Evolutionary conservation across 352 stramenopile species (phyloP), one percentile per base, ranked within the genome.

Genomic region (Pythium folliculosum): DNA sequence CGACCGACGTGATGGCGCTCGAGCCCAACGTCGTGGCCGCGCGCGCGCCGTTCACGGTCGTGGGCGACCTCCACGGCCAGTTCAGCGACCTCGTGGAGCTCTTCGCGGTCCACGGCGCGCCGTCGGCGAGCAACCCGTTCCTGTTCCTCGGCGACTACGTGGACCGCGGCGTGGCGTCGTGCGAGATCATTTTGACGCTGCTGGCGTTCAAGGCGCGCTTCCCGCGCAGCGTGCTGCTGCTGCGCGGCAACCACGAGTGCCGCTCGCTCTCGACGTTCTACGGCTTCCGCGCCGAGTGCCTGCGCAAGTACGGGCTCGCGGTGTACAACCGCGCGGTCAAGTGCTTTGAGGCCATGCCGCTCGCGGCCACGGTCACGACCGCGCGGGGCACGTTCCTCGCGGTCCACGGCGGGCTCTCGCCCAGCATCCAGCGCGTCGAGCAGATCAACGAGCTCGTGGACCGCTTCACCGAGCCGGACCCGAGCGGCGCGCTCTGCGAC

Each of bases 231-330:
- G 97, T 99, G 64, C 98, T 98, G 69, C 79, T 99, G 22, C 81
- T 99, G 23, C 84, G 96, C 37, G 96, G 96, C 14, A 99, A 99
- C 81, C 96, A 99, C 76, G 96, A 99, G 76, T 98, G 93, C 69
- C 91, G 95, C 6, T 97, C 86, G 30, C 98, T 99, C 70, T 99
- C 98, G 77, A 97, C 97, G 67, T 99, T 99, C 71, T 99, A 99
- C 76, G 98, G 98, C n/a, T 99, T 99, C 71, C 99, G 99, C 53
- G 93, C 98, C 71, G 98, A 99, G 80, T 99, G 98, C 50, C 69
- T 90, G 0, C 66, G 70, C 48, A 95, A 95, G 62, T 95, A 92
- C 64, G 86, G 86, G 9, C 78, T 83, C 19, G 64, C 86, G 13
- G 70, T 92, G 19, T 95, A 93, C 74, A 92, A 92, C 62, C 84